A percentile compares a stretch with the other conserved stretches of the same genome.
Evolutionary conservation across 306 rosid genomes (phyloP).

Genomic region (Phaseolus lunatus): DNA sequence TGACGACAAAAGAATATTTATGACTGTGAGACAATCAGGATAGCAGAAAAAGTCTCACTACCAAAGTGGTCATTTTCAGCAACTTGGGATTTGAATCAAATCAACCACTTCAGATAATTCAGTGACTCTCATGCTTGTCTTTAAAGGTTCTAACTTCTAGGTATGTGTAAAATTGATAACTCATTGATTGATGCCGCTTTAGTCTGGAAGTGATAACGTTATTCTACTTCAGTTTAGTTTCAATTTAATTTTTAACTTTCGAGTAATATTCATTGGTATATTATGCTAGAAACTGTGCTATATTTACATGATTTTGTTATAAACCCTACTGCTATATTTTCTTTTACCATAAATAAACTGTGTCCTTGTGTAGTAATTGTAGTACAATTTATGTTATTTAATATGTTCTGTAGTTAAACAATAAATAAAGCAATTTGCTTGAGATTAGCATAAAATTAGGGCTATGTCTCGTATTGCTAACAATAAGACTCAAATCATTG

Average conservation of each 20-base stretch:
- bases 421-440: neutral
- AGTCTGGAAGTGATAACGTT: neutral
- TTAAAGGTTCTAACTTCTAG: slow-evolving; percentile 10
- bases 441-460: slow-evolving; percentile 16
- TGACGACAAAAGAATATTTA: too few relatives aligned
- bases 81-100: neutral
- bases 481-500: slow-evolving; percentile 12
- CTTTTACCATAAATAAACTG: too few relatives aligned
- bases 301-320: too few relatives aligned
- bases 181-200: slow-evolving; percentile 10
- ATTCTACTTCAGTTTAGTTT: slow-evolving; percentile 18
- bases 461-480: slow-evolving; percentile 26
- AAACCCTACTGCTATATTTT: too few relatives aligned
- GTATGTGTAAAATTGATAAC: neutral
- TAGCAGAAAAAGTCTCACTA: slow-evolving; percentile 27
- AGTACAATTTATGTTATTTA: slow-evolving; percentile 16
- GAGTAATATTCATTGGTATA: too few relatives aligned
- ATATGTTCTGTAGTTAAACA: slow-evolving; percentile 10
- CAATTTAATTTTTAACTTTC: neutral
- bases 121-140: slow-evolving; percentile 1
- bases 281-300: too few relatives aligned
- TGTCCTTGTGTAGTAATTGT: too few relatives aligned
- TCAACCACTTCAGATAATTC: neutral
- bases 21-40: neutral
- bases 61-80: slow-evolving; percentile 1